These are phyloP conservation scores for Aspergillus fumigatus DNA, from an alignment of 2,329 filamentous ascomycete genomes.

Conservation along the genomic window DNA sequence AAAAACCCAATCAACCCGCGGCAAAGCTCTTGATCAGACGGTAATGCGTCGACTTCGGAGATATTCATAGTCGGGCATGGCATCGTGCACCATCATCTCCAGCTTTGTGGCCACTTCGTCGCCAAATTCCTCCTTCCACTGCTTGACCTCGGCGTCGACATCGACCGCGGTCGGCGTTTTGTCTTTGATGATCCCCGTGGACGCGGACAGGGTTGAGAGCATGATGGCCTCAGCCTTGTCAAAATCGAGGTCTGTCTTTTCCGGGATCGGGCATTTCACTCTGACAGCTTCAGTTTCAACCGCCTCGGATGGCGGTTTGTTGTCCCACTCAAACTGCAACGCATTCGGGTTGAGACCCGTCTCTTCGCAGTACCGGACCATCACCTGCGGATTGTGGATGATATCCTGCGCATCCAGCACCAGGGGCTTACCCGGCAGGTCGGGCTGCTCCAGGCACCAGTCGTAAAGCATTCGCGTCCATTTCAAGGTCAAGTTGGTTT, in stretches of 20 bases:
- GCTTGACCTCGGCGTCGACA: slow-evolving; percentile 27
- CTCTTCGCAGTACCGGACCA: slow-evolving; percentile 23
- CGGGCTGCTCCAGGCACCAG: slow-evolving; percentile 25
- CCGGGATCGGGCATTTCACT: background rate
- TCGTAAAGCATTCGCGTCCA: slow-evolving; percentile 34
- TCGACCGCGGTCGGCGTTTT: slow-evolving; percentile 28
- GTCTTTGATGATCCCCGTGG: slow-evolving; percentile 30
- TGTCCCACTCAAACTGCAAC: slow-evolving; percentile 31
- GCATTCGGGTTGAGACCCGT: slow-evolving; percentile 30
- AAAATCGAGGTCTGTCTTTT: background rate
- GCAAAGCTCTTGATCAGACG: background rate
- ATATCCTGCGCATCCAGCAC: slow-evolving; percentile 38
- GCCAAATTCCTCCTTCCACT: slow-evolving; percentile 37
- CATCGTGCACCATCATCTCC: slow-evolving; percentile 23
- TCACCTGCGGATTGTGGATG: slow-evolving; percentile 29
- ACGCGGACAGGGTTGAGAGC: slow-evolving; percentile 28
- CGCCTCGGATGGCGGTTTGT: background rate
- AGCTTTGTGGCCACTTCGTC: slow-evolving; percentile 21
- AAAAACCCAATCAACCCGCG: background rate
- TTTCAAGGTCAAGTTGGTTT: slow-evolving; percentile 24
- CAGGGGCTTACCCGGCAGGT: slow-evolving; percentile 19
- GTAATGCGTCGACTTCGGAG: slow-evolving; percentile 24
- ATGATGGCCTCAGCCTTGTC: slow-evolving; percentile 12
- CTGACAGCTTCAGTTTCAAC: no score
- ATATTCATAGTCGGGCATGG: slow-evolving; percentile 41